phyloP scores from a whole-genome alignment of 179 eudicot species.

The Pouteria campechiana region DNA sequence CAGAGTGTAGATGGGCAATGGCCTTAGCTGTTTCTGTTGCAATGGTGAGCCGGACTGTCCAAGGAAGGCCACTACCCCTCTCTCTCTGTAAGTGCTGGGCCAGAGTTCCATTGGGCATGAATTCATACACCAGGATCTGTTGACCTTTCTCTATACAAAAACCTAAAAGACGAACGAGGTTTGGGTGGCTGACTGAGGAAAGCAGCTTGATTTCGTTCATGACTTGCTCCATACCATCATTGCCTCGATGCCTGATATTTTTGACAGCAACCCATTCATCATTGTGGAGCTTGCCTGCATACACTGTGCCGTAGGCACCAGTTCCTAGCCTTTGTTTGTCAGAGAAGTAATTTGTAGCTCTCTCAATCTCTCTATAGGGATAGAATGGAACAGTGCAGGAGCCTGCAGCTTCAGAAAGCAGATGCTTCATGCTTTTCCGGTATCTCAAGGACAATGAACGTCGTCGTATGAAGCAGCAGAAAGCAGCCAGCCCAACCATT shows the following conservation, averaged over 20 bases:
- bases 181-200: conserved; percentile 47
- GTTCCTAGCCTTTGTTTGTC: conserved; percentile 81
- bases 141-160: conserved; percentile 75
- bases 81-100: conserved; percentile 62
- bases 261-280: conserved; percentile 79
- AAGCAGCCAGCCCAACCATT: conserved; percentile 17
- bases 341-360: conserved; percentile 64
- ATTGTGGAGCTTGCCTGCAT: conserved; percentile 64
- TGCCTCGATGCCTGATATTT: conserved; percentile 59
- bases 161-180: conserved; percentile 44
- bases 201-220: conserved; percentile 54
- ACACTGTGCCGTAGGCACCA: conserved; percentile 97
- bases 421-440: conserved; percentile 39
- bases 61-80: conserved; percentile 58
- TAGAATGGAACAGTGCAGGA: conserved; percentile 45
- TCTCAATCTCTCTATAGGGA: conserved; percentile 75
- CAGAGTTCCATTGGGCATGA: conserved; percentile 86
- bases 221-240: conserved; percentile 59
- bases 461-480: conserved; percentile 37
- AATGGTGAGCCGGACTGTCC: conserved; percentile 59
- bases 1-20: conserved; percentile 51
- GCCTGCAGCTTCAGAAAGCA: conserved; percentile 59
- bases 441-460: conserved; percentile 26
- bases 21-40: conserved; percentile 58
- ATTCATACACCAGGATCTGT: conserved; percentile 88